Evolutionary conservation across 2,329 filamentous ascomycete species (phyloP).

Genomic region (Aspergillus caelatus): DNA sequence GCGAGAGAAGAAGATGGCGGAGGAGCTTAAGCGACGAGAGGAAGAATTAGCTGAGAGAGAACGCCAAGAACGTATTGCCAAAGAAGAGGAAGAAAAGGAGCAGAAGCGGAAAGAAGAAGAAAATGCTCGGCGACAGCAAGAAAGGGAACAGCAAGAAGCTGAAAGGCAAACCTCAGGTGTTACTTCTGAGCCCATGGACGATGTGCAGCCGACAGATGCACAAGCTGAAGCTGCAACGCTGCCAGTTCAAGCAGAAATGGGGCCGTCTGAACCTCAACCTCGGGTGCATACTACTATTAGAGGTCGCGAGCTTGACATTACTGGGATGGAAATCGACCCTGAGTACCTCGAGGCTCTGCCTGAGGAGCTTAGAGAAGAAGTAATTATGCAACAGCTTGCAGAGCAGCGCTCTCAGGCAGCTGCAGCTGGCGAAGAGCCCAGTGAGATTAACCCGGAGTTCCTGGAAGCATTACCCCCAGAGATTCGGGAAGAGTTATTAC

Average conservation of each 20-base stretch:
- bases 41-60: conserved; percentile 64
- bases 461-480: conserved; percentile 89
- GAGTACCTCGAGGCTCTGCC: conserved; percentile 97
- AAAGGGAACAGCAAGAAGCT: conserved; percentile 65
- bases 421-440: conserved; percentile 66
- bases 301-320: conserved; percentile 88
- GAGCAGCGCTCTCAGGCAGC: conserved; percentile 78
- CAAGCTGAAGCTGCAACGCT: conserved; percentile 34
- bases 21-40: conserved; percentile 61
- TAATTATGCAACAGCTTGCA: conserved; percentile 87
- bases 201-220: conserved; percentile 62
- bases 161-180: conserved; percentile 52
- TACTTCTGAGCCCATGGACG: conserved; percentile 71
- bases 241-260: conserved; percentile 46
- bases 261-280: conserved; percentile 51
- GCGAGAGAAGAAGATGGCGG: conserved; percentile 61
- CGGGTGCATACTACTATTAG: conserved; percentile 82
- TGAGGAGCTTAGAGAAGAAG: conserved; percentile 93
- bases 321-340: conserved; percentile 87
- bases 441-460: conserved; percentile 82
- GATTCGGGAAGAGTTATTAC: conserved; percentile 84
- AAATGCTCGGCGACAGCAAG: conserved; percentile 61
- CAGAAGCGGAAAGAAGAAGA: conserved; percentile 70
- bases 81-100: conserved; percentile 73
- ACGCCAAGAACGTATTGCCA: conserved; percentile 64